phyloP scores from a whole-genome alignment of 1,284 basidiomycete genomes.

The Heterobasidion parviporum region DNA sequence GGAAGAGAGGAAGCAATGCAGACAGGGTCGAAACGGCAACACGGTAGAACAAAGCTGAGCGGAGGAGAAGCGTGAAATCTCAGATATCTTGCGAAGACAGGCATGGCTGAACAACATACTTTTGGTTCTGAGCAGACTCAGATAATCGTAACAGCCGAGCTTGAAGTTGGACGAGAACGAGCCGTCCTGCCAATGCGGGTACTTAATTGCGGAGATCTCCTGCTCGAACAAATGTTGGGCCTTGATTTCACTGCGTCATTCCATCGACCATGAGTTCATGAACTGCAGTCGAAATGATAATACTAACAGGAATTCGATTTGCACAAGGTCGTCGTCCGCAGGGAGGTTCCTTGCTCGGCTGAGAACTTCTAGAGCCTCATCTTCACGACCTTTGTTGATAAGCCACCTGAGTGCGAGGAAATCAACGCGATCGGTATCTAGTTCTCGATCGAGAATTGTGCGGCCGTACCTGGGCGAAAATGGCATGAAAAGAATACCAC shows the following conservation, averaged over 20 bases:
- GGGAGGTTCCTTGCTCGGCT: slow-evolving; percentile 51
- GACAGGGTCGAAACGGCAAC: slow-evolving; percentile 51
- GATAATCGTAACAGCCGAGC: slow-evolving; percentile 50
- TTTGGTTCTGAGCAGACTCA: slow-evolving; percentile 42
- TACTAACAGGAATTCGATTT: slow-evolving; percentile 69
- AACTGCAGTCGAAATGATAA: background rate
- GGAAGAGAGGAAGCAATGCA: slow-evolving; percentile 13
- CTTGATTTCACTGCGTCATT: slow-evolving; percentile 53
- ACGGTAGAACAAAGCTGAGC: slow-evolving; percentile 45
- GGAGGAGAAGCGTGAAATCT: slow-evolving; percentile 3
- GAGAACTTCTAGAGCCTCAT: slow-evolving; percentile 63
- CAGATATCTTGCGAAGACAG: background rate
- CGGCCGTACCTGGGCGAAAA: slow-evolving; percentile 49
- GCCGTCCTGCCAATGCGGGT: slow-evolving; percentile 61
- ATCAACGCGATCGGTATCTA: background rate
- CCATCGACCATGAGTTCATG: background rate
- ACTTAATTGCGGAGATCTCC: slow-evolving; percentile 46
- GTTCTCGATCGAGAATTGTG: background rate
- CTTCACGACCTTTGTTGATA: slow-evolving; percentile 63
- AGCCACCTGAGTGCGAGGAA: slow-evolving; percentile 46
- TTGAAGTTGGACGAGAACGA: slow-evolving; percentile 48
- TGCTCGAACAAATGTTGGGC: slow-evolving; percentile 71
- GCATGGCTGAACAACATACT: slow-evolving; percentile 26
- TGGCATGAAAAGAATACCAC: slow-evolving; percentile 62
- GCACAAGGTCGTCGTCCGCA: slow-evolving; percentile 55